Evolutionary conservation across 1,139 yeast species (phyloP).

Genomic region (Geotrichum cucujoidarum): DNA sequence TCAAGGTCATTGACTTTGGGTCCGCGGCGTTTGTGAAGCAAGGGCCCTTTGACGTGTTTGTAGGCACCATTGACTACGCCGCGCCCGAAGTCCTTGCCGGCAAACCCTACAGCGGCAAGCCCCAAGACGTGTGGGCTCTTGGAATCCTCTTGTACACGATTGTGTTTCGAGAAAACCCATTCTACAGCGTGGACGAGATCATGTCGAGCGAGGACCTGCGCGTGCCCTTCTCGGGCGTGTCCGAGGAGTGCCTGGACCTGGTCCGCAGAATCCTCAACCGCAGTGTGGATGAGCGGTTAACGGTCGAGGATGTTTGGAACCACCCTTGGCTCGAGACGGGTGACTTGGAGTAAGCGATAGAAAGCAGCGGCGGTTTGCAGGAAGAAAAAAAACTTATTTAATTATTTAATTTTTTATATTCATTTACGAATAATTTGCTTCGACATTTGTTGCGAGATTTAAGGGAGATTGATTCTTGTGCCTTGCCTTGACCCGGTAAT

Average conservation of each 20-base stretch:
- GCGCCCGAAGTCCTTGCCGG: constrained; percentile 94
- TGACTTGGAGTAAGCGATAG: not conserved
- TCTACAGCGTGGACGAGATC: constrained; percentile 89
- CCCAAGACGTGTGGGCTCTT: constrained; percentile 96
- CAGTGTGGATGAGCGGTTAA: constrained; percentile 60
- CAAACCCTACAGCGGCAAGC: constrained; percentile 80
- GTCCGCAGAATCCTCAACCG: constrained; percentile 62
- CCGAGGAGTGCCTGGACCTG: constrained; percentile 51
- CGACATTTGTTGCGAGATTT: no score
- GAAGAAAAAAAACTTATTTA: not conserved
- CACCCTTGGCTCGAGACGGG: constrained; percentile 58
- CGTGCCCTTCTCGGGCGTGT: constrained; percentile 56
- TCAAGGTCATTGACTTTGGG: constrained; percentile 90
- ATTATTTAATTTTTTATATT: no score
- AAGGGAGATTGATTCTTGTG: no score
- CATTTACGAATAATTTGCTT: no score
- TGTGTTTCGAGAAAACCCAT: constrained; percentile 91
- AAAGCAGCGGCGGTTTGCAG: no score
- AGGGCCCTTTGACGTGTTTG: constrained; percentile 96
- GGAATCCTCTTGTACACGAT: constrained; percentile 86
- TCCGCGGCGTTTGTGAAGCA: constrained; percentile 84
- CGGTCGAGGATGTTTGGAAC: constrained; percentile 60
- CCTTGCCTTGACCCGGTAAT: no score
- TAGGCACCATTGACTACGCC: constrained; percentile 94
- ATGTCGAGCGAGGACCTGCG: constrained; percentile 83